These are phyloP conservation scores for Penicillium sp. DNA, from an alignment of 2,329 filamentous ascomycete species.

Conservation along the genomic window DNA sequence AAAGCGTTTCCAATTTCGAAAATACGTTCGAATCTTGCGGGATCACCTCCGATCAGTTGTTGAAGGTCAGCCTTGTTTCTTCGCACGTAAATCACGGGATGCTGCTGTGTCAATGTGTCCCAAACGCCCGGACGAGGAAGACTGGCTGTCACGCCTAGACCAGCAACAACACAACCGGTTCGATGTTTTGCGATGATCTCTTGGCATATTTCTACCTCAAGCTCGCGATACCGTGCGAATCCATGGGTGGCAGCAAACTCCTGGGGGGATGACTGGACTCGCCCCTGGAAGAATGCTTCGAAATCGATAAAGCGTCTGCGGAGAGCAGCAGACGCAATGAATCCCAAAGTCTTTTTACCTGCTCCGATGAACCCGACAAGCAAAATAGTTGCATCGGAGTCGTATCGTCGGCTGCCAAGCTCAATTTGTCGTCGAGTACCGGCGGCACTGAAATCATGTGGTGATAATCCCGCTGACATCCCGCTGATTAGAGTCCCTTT, in stretches of 20 bases:
- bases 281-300: conserved; percentile 57
- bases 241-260: conserved; percentile 62
- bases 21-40: conserved; percentile 20
- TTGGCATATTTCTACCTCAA: conserved; percentile 61
- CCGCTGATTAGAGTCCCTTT: neutral
- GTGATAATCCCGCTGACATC: neutral
- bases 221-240: conserved; percentile 58
- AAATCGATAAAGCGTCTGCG: conserved; percentile 66
- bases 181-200: conserved; percentile 51
- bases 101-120: conserved; percentile 58
- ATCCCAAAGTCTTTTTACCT: conserved; percentile 70
- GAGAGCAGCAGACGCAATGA: conserved; percentile 71
- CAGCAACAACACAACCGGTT: conserved; percentile 63
- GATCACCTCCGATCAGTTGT: conserved; percentile 21
- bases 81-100: conserved; percentile 68
- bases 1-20: conserved; percentile 36
- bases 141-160: conserved; percentile 65
- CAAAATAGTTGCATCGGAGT: conserved; percentile 51
- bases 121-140: conserved; percentile 58
- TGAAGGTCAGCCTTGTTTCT: conserved; percentile 48
- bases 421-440: neutral
- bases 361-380: conserved; percentile 69
- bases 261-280: conserved; percentile 58
- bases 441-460: neutral
- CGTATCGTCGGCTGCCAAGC: conserved; percentile 10